Evolutionary conservation across 2,329 filamentous ascomycete genomes (phyloP).

Genomic region (Sporothrix globosa): DNA sequence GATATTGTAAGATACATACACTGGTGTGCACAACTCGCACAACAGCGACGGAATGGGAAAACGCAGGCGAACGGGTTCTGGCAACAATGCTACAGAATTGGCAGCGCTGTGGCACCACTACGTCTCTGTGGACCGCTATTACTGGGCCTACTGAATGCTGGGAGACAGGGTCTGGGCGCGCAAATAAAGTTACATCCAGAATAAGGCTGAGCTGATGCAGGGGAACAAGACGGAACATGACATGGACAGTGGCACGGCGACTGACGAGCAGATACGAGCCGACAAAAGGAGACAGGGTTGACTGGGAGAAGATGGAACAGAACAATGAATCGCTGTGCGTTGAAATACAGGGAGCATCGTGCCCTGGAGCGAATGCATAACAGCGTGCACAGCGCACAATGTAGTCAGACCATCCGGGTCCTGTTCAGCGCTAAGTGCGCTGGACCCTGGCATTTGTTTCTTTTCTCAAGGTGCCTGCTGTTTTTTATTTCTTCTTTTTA

Average conservation of each 20-base stretch:
- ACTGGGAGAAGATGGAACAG: not conserved
- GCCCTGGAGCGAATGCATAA: not conserved
- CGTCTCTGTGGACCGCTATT: too few species aligned
- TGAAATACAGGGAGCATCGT: not conserved
- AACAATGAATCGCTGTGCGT: not conserved
- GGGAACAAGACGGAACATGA: not conserved
- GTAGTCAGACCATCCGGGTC: constrained; percentile 2
- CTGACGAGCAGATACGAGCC: constrained; percentile 9
- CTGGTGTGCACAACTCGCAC: not conserved
- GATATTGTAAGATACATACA: too few species aligned
- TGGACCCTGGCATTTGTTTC: not conserved
- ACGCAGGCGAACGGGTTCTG: constrained; percentile 18
- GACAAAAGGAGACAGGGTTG: constrained; percentile 13
- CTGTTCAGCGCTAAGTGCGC: constrained; percentile 15
- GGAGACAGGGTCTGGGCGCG: not conserved
- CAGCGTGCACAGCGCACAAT: not conserved
- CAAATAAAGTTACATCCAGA: constrained; percentile 6
- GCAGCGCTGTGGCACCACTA: not conserved
- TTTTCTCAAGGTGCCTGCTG: not conserved
- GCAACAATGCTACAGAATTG: not conserved
- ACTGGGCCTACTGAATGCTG: not conserved
- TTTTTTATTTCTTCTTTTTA: not conserved
- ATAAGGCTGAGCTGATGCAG: constrained; percentile 25
- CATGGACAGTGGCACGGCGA: not conserved
- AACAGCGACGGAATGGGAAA: not conserved